Base-by-base conservation (phyloP, 1,284 basidiomycete species). In the Cystobasidium sp. region DNA sequence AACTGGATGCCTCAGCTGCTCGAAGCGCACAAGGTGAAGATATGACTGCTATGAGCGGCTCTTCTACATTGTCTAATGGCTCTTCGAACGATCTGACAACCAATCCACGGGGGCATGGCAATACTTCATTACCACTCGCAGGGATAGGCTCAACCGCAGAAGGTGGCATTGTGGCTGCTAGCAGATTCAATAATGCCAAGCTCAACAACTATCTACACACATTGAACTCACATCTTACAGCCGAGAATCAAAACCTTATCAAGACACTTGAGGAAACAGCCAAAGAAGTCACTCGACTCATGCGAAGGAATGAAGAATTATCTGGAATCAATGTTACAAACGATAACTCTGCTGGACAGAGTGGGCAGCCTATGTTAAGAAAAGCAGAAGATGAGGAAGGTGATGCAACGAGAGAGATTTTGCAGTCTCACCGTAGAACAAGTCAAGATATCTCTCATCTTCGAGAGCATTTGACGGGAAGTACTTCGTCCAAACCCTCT, bases 61-160 rank as follows among this genome's bases (percentile, higher is more conserved):
- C 74, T 1, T 91, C 90, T 0, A 88, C 90, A 81, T 84, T 90
- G 52, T 92, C 91, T 4, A 91, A 89, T 0, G 87, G 90, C 3
- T 92, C 91, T 0, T 92, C 91, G 24, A 90, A 93, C 76, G 92
- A 94, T 80, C 84, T 94, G 49, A 91, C 90, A 1, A 88, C 89
- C 6, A 88, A 91, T 78, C 88, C 87, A 43, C 88, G 90, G 10
- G 72, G 64, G n/a, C 69, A 62, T 9, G 90, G 88, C 51, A 94
- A 94, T 79, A 90, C 90, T 16, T 93, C 91, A 8, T 91, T 93
- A 76, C 80, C 78, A 0, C 71, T 76, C 9, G 75, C 49, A 8
- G 75, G 68, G 20, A 68, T 75, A 1, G 91, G 92, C 79, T 89
- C 90, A 47, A 86, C 88, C 6, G 87, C 90, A 68, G 88, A 87